Evolutionary conservation across 495 filamentous ascomycete species (phyloP).

Genomic region (Aspergillus sparsus): DNA sequence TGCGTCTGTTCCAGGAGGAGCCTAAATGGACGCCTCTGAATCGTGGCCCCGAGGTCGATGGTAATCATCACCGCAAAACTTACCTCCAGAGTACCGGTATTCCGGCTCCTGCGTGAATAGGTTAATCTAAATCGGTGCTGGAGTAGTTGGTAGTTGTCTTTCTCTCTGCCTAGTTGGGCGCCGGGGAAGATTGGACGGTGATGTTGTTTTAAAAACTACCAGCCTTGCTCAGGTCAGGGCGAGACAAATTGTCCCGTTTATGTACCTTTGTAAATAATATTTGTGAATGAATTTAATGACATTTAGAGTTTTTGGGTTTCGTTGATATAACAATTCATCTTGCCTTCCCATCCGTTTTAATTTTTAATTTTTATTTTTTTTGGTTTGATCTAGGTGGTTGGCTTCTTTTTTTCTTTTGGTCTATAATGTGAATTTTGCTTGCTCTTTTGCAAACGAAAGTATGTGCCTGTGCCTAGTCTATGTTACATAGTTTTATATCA

Average conservation of each 20-base stretch:
- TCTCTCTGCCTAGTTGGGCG: not conserved
- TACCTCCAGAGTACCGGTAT: conserved; percentile 58
- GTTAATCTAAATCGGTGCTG: not conserved
- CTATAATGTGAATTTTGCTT: not conserved
- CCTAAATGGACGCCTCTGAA: conserved; percentile 98
- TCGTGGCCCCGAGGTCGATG: conserved; percentile 73
- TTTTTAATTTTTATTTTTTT: conserved; percentile 5
- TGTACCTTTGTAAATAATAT: conserved; percentile 18
- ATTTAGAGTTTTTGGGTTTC: not conserved
- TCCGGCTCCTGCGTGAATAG: conserved; percentile 28
- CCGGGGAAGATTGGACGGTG: too few relatives aligned
- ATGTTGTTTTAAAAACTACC: not conserved
- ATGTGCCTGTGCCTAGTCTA: not conserved
- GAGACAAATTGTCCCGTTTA: not conserved
- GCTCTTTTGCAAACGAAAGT: not conserved
- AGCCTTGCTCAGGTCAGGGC: not conserved
- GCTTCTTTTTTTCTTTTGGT: conserved; percentile 1
- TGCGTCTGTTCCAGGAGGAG: conserved; percentile 97
- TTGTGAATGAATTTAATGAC: conserved; percentile 21
- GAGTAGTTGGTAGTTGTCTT: not conserved
- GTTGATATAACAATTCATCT: not conserved
- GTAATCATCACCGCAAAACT: conserved; percentile 72
- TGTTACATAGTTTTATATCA: not conserved
- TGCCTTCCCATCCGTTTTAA: too few relatives aligned
- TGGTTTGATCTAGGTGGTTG: not conserved